Conservation (phyloP, 2,329 filamentous ascomycete species). For the Curvularia hawaiiensis region DNA sequence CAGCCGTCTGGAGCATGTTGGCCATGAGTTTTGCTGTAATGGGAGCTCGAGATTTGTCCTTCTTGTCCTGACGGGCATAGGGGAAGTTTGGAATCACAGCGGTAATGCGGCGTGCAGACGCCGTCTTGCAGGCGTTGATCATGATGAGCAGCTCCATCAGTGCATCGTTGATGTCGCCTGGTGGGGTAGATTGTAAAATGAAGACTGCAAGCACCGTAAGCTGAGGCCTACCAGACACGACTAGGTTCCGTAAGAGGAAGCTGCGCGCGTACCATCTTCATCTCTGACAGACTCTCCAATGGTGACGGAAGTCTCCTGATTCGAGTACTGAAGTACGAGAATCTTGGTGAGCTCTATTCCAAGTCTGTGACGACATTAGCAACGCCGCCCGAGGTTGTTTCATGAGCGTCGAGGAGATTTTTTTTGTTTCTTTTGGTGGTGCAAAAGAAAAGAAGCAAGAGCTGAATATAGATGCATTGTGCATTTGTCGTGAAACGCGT, state of each 20-base stretch:
- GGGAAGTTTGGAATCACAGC: slow-evolving; percentile 96
- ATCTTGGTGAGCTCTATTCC: slow-evolving; percentile 80
- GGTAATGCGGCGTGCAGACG: slow-evolving; percentile 87
- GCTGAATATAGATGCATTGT: background rate
- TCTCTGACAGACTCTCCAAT: slow-evolving; percentile 96
- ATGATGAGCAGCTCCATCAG: slow-evolving; percentile 98
- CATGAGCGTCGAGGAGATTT: background rate
- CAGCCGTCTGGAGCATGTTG: slow-evolving; percentile 95
- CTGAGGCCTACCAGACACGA: slow-evolving; percentile 7
- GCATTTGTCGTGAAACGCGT: background rate
- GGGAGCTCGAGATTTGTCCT: slow-evolving; percentile 93
- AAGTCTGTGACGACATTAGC: slow-evolving; percentile 57
- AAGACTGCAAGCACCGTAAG: slow-evolving; percentile 66
- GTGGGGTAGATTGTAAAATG: slow-evolving; percentile 92
- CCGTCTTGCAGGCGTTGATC: slow-evolving; percentile 92
- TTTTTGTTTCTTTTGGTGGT: background rate
- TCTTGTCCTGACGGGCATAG: slow-evolving; percentile 97
- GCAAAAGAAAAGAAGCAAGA: background rate
- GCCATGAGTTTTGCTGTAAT: slow-evolving; percentile 96
- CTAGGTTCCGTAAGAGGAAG: slow-evolving; percentile 3
- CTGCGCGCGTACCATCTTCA: slow-evolving; percentile 73
- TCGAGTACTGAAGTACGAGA: slow-evolving; percentile 82
- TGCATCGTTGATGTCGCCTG: slow-evolving; percentile 96
- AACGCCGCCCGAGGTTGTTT: slow-evolving; percentile 5
- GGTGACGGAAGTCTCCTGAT: slow-evolving; percentile 87